These are phyloP conservation scores for Paraconiothyrium sp. DNA, from an alignment of 2,329 filamentous ascomycete genomes.

Conservation along the genomic window DNA sequence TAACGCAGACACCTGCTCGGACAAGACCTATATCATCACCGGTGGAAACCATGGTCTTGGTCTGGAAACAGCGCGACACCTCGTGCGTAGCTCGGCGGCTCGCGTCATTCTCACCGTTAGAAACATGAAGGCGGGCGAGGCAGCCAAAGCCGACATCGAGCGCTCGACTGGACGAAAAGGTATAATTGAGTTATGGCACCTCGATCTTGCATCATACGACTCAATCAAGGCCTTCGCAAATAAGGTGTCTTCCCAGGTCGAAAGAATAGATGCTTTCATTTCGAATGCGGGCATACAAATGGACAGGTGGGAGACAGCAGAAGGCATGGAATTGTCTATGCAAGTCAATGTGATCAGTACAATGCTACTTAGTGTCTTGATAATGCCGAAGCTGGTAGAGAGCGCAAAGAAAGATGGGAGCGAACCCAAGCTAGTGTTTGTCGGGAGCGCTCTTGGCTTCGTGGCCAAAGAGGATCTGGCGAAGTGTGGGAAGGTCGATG, in stretches of 20 bases:
- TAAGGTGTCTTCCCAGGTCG: slow-evolving; percentile 25
- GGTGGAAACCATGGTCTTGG: slow-evolving; percentile 55
- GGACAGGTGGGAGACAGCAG: slow-evolving; percentile 29
- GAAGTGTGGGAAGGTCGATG: slow-evolving; percentile 12
- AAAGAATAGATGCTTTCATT: slow-evolving; percentile 43
- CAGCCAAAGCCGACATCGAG: slow-evolving; percentile 52
- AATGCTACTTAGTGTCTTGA: slow-evolving; percentile 37
- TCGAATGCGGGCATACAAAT: slow-evolving; percentile 47
- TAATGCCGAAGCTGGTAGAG: slow-evolving; percentile 29
- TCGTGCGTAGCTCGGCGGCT: slow-evolving; percentile 47
- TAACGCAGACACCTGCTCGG: slow-evolving; percentile 22
- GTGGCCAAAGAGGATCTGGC: slow-evolving; percentile 18
- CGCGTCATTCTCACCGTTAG: slow-evolving; percentile 56
- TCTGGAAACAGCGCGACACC: slow-evolving; percentile 45
- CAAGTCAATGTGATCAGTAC: slow-evolving; percentile 49
- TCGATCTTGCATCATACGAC: slow-evolving; percentile 53
- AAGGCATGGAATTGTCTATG: slow-evolving; percentile 36
- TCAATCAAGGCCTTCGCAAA: slow-evolving; percentile 47
- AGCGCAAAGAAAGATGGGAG: slow-evolving; percentile 16
- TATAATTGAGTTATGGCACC: slow-evolving; percentile 55
- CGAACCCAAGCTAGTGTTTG: slow-evolving; percentile 28
- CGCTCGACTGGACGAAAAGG: slow-evolving; percentile 34
- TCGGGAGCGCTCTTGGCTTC: slow-evolving; percentile 25
- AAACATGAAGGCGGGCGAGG: slow-evolving; percentile 49
- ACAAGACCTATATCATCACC: slow-evolving; percentile 55